Base-by-base conservation (phyloP, 2,329 filamentous ascomycete genomes). In the Xylaria sp. region DNA sequence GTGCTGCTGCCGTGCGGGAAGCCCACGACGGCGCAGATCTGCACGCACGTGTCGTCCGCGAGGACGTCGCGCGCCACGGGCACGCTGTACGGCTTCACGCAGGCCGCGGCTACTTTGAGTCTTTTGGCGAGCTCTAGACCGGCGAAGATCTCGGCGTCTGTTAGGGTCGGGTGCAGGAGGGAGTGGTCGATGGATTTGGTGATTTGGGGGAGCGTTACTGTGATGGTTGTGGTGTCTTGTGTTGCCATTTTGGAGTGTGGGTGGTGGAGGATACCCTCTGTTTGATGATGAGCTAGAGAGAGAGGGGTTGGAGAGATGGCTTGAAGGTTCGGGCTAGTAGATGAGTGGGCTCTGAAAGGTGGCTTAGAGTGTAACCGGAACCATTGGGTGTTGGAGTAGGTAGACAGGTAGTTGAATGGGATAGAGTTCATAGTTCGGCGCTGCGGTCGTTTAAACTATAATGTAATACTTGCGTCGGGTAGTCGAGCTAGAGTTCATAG, bases 1-100 rank as follows among this genome's bases (percentile, higher is more conserved):
- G 84, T 88, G 72, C 82, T 85, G 76, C 85, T 89, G 2, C 88
- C 88, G 73, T 89, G 85, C 0, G 89, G 88, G 72, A 90, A 90
- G 31, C 87, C 87, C 69, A 90, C 84, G 41, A 90, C 88, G 0
- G 87, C 81, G 72, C 87, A 90, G 37, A 90, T 76, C 1, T 80
- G 73, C 5, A 90, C 88, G 54, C 78, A 79, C 1, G 81, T 81
- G 7, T 82, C 86, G 7, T 82, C 86, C 20, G 81, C 79, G 0
- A 90, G 85, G 1, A 82, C 78, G 39, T 82, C 70, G 25, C 79
- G 80, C 3, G 87, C 87, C 6, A 84, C 76, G 0, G 85, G 80
- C 3, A 89, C 84, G 10, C 78, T 75, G 76, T 89, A 90, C 0
- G 88, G 86, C 71, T 90, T 90, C 28, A 90, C 76, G 75, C 88